Evolutionary conservation across 106 monocot species (phyloP).

Genomic region (Narthecium ossifragum): DNA sequence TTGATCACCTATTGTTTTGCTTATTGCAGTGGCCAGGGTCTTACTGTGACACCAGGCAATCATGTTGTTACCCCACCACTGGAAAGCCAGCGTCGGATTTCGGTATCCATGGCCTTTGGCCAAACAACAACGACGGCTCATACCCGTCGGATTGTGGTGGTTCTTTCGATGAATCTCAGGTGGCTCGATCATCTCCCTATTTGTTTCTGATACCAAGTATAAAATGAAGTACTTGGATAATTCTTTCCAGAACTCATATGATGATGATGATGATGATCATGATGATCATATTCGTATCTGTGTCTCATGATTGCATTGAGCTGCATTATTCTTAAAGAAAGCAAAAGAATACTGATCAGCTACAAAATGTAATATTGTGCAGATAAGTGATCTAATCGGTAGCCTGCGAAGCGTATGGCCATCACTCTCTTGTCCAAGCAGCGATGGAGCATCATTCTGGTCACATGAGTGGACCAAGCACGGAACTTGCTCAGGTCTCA

Average conservation of each 20-base stretch:
- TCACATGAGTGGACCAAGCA: background rate
- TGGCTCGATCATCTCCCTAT: background rate
- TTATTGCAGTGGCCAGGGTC: conserved; percentile 84
- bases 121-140: conserved; percentile 68
- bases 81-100: conserved; percentile 77
- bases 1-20: no score
- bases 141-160: conserved; percentile 50
- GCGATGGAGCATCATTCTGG: background rate
- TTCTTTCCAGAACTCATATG: no score
- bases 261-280: no score
- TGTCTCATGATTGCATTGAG: no score
- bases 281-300: no score
- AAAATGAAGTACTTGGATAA: no score
- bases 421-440: background rate
- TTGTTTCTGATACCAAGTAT: no score
- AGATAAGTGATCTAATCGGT: background rate
- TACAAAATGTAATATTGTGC: background rate
- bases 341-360: no score
- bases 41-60: conserved; percentile 19
- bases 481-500: background rate
- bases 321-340: no score
- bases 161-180: conserved; percentile 42
- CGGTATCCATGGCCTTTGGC: conserved; percentile 84
- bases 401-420: background rate
- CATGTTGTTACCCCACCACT: conserved; percentile 55